Evolutionary conservation across 169 alveolate species (phyloP).

Genomic region (Eimeria mitis): DNA sequence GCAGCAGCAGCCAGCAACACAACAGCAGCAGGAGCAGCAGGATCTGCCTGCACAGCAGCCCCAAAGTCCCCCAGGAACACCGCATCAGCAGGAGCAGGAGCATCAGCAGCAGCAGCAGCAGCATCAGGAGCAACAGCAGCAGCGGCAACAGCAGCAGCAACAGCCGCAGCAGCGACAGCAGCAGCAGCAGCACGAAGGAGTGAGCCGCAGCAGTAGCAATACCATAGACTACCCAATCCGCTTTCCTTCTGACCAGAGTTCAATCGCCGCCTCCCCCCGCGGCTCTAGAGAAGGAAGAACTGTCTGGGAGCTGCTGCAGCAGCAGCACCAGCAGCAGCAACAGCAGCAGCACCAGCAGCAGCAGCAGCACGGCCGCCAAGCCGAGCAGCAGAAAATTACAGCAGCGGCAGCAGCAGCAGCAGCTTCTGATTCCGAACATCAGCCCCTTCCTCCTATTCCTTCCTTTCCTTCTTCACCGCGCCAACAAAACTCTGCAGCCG

Average conservation of each 20-base stretch:
- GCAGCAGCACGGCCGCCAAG: constrained; percentile 3
- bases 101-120: background rate
- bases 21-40: constrained; percentile 9
- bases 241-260: constrained; percentile 36
- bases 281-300: background rate
- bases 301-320: background rate
- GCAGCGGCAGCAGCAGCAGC: constrained; percentile 7
- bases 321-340: background rate
- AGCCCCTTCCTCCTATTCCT: background rate
- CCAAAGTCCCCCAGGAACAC: too few species aligned
- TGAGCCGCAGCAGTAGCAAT: constrained; percentile 1
- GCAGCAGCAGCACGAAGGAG: constrained; percentile 21
- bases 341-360: constrained; percentile 48
- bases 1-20: background rate
- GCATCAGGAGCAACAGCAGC: background rate
- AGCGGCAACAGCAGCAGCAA: background rate
- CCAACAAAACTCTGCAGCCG: background rate
- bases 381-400: background rate
- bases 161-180: constrained; percentile 5
- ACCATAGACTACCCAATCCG: background rate
- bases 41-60: background rate
- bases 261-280: constrained; percentile 7
- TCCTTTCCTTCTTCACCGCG: constrained; percentile 33
- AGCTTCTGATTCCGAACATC: background rate
- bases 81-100: background rate